phyloP scores from a whole-genome alignment of 352 stramenopile genomes.

The Lagenidium giganteum region DNA sequence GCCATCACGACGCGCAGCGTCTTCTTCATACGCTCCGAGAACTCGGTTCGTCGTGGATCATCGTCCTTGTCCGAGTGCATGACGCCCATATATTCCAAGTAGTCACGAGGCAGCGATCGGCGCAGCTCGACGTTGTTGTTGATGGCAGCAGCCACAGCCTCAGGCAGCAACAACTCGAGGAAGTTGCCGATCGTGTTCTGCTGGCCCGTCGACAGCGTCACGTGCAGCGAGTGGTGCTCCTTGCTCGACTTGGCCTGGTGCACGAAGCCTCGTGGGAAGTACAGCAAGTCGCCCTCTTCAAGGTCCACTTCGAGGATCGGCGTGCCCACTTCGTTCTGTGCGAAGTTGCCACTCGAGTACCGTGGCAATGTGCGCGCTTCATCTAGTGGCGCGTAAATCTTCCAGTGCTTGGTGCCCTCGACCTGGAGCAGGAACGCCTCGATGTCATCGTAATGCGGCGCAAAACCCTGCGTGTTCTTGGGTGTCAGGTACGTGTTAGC shows the following conservation, averaged over 20 bases:
- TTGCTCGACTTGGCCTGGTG: slow-evolving; percentile 69
- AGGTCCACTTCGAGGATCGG: slow-evolving; percentile 78
- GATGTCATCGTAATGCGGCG: slow-evolving; percentile 97
- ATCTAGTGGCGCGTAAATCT: slow-evolving; percentile 74
- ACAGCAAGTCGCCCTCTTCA: slow-evolving; percentile 85
- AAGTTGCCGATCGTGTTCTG: slow-evolving; percentile 82
- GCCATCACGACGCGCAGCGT: slow-evolving; percentile 54
- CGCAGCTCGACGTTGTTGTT: slow-evolving; percentile 53
- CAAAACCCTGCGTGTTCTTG: slow-evolving; percentile 91
- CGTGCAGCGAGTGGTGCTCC: slow-evolving; percentile 76
- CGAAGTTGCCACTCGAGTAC: slow-evolving; percentile 73
- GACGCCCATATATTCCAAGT: slow-evolving; percentile 86
- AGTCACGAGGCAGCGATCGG: slow-evolving; percentile 78
- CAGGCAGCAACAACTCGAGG: slow-evolving; percentile 52
- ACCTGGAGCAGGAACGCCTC: slow-evolving; percentile 94
- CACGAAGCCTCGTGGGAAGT: slow-evolving; percentile 88
- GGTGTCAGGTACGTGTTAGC: slow-evolving; percentile 94
- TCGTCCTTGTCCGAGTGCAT: slow-evolving; percentile 71
- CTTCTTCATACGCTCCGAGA: slow-evolving; percentile 46
- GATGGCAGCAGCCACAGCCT: slow-evolving; percentile 56
- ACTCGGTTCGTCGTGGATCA: slow-evolving; percentile 36
- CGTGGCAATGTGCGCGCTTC: slow-evolving; percentile 53
- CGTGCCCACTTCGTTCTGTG: slow-evolving; percentile 66
- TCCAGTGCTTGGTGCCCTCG: slow-evolving; percentile 93
- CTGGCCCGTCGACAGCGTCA: slow-evolving; percentile 88